Evolutionary conservation across 129 eudicot species (phyloP).

Genomic region (Flaveria bidentis): DNA sequence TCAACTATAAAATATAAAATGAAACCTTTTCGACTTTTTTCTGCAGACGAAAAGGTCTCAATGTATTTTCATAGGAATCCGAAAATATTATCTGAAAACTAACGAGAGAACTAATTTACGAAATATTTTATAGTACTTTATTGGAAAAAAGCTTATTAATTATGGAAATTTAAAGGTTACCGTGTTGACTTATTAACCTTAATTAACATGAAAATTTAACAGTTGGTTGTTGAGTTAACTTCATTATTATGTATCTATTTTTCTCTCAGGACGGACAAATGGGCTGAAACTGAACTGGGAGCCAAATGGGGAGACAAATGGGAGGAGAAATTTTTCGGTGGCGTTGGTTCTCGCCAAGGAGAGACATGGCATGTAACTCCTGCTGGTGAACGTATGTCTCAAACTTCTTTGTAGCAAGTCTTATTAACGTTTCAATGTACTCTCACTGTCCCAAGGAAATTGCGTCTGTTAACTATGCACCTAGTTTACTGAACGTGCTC

Average conservation of each 20-base stretch:
- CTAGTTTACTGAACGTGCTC: background rate
- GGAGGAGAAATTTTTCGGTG: conserved; percentile 83
- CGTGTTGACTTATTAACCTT: background rate
- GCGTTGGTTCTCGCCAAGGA: conserved; percentile 94
- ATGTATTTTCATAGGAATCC: background rate
- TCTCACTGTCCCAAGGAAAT: background rate
- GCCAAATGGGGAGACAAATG: conserved; percentile 96
- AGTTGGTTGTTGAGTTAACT: conserved; percentile 7
- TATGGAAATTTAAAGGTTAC: background rate
- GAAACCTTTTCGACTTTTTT: background rate
- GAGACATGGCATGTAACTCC: conserved; percentile 97
- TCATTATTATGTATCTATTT: conserved; percentile 2
- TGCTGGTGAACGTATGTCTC: conserved; percentile 64
- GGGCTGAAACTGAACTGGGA: conserved; percentile 93
- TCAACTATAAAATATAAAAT: background rate
- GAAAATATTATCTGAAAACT: background rate
- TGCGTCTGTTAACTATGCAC: background rate
- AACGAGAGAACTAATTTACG: background rate
- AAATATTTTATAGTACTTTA: background rate
- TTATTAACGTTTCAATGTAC: background rate
- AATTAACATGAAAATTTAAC: background rate
- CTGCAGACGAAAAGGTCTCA: background rate
- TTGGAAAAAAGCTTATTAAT: background rate
- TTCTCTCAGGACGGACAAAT: conserved; percentile 80
- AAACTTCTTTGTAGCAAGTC: background rate